phyloP scores from a whole-genome alignment of 164 flowering plant genomes.

The Tinospora cordifolia region DNA sequence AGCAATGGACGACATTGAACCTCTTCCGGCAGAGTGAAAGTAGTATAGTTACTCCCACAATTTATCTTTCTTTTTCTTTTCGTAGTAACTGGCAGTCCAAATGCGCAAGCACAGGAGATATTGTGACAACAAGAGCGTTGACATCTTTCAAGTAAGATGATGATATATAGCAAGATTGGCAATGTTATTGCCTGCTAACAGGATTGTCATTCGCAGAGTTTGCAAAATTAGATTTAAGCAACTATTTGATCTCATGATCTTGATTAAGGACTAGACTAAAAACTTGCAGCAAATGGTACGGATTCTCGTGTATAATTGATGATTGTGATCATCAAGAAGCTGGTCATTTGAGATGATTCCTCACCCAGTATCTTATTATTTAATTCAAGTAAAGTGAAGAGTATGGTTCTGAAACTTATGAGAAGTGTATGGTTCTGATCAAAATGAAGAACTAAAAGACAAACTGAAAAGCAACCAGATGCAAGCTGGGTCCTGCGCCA shows the following conservation, averaged over 20 bases:
- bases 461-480: too few species aligned
- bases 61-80: slow-evolving; percentile 15
- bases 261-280: not conserved
- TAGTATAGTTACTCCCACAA: slow-evolving; percentile 3
- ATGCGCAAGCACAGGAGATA: slow-evolving; percentile 27
- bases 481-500: too few species aligned
- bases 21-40: slow-evolving; percentile 12
- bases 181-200: slow-evolving; percentile 1
- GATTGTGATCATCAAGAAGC: too few species aligned
- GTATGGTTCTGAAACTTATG: too few species aligned
- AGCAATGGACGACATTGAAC: slow-evolving; percentile 18
- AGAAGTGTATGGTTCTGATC: too few species aligned
- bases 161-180: slow-evolving; percentile 5
- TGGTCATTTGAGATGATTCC: too few species aligned
- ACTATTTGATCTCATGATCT: not conserved
- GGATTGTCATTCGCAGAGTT: not conserved
- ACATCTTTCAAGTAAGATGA: not conserved
- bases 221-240: too few species aligned
- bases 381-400: too few species aligned
- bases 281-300: not conserved
- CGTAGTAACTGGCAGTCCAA: slow-evolving; percentile 13
- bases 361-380: too few species aligned
- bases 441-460: too few species aligned
- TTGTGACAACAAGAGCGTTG: slow-evolving; percentile 11
- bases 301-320: too few species aligned